Base-by-base conservation (phyloP, 140 eudicot genomes). In the Senecio squalidus region DNA sequence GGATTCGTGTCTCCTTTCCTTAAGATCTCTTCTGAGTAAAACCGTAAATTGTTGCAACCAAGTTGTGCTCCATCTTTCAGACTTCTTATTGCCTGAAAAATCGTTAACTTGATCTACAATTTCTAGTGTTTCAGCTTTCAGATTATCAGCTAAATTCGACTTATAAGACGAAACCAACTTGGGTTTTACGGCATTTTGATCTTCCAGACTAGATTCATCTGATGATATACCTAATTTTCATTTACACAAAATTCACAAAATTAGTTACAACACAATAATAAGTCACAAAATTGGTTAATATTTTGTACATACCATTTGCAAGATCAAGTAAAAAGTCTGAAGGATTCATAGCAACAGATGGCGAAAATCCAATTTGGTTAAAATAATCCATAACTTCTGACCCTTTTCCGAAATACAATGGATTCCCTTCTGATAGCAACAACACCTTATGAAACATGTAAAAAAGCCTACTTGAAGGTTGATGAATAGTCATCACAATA, bases 361-460 rank as follows among this genome's bases (percentile, higher is more conserved):
- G 95, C 10, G 82, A 69, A 49, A 58, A 89, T 3, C 93, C 95
- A 24, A 75, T 38, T 25, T 76, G 36, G 0, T 68, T 27, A 44
- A 89, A 82, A 48, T 89, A 85, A 11, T 68, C 73, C 88, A 89
- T 61, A 4, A 69, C 84, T 18, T 66, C 75, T 6, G 69, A 58
- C 46, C 92, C 84, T 51, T 68, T 77, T 0, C 97, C 97, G 27
- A 71, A 85, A 58, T 71, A 89, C 80, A 89, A 58, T 7, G 84
- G 67, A 39, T 80, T 82, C 18, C 95, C 97, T 47, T 89, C 95
- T 5, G 88, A 89, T 28, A 89, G 22, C 60, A 89, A 39, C 16
- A 89, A 46, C 8, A 89, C 93, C 76, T 89, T 89, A 57, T 84
- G 86, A 67, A 89, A 89, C 97, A 84, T 77, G 70, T 89, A 89